Base-by-base conservation (phyloP, 768 basidiomycete species). In the Galerina sulciceps region DNA sequence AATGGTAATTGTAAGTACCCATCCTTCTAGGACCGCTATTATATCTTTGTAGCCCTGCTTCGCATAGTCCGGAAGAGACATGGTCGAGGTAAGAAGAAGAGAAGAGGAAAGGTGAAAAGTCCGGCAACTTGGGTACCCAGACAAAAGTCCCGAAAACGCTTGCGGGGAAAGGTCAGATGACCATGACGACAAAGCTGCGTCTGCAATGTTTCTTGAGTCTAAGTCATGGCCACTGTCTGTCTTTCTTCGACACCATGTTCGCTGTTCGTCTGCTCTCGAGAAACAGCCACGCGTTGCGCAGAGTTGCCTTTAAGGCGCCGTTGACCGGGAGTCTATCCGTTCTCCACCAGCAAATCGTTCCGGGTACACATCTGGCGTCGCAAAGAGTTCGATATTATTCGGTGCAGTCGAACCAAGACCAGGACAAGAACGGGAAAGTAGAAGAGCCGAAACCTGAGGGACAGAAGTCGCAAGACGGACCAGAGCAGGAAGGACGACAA, bases 41-140 rank as follows among this genome's bases (percentile, higher is more conserved):
- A 84, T 75, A 34, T 75, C 72, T 49, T 76, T 78, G 69, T 81
- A 79, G 0, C 73, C 75, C 11, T 78, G 73, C n/a, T 66, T 35
- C 34, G 49, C 59, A 58, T 81, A 80, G 59, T 79, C 73, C 47
- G 69, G 71, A 8, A 61, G 44, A 14, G 71, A 20, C 76, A 75
- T 79, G 20, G 15, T 37, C 6, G 17, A n/a, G 26, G 31, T 15
- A 13, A n/a, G 36, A 14, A 4, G 9, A 22, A 18, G 49, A 31
- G 35, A 14, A 18, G 36, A 37, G 18, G 15, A 38, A 50, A n/a
- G 23, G 17, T 20, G 4, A 17, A 6, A 45, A 5, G 23, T 18
- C 11, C 23, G 11, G 48, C 34, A 38, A 22, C 4, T 40, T 18
- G n/a, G 22, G 2, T 11, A 17, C 10, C 13, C 49, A 23, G 15